Base-by-base conservation (phyloP, 2,329 filamentous ascomycete genomes). In the Penicillium sp. region DNA sequence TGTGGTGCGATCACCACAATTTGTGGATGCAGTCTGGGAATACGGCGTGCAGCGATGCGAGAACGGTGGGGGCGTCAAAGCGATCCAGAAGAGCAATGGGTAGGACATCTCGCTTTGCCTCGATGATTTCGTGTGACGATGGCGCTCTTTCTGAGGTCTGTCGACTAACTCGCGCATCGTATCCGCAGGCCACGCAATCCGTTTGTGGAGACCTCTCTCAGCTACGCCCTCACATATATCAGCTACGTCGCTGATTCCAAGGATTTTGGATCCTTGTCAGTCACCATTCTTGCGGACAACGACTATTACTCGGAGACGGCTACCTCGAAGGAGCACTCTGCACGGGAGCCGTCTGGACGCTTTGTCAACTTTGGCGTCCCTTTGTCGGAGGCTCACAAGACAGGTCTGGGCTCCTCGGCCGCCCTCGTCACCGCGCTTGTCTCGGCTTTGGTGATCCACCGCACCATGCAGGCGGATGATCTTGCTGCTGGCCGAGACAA, bases 201-300 rank as follows among this genome's bases (percentile, higher is more conserved):
- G 11, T 98, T 98, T 68, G 86, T 98, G 54, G 90, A 97, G 73
- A 95, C 89, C 9, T 87, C 93, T 1, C 78, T 98, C 49, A 83
- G 79, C 69, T 97, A 95, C 73, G 87, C 82, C 47, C 79, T 97
- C 59, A 93, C 86, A 47, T 96, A 95, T 88, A 66, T 77, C 69
- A 63, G 70, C 67, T 65, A 72, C 70, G 56, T 73, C 56, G 56
- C 72, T 67, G 76, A 66, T 66, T 72, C 69, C 4, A 65, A 78
- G 71, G 63, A 82, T 43, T 67, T 93, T 62, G 77, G 78, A 11
- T 81, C 90, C 4, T 73, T 85, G 28, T 82, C 82, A 11, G 81
- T 97, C 66, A 90, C 87, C 52, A 91, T 98, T 66, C 80, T 97
- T 33, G 91, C 93, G 51, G 90, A 96, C 72, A 90, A 93, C 64